Base-by-base conservation (phyloP, 108 stramenopile species). In the Skeletonema marinoi region DNA sequence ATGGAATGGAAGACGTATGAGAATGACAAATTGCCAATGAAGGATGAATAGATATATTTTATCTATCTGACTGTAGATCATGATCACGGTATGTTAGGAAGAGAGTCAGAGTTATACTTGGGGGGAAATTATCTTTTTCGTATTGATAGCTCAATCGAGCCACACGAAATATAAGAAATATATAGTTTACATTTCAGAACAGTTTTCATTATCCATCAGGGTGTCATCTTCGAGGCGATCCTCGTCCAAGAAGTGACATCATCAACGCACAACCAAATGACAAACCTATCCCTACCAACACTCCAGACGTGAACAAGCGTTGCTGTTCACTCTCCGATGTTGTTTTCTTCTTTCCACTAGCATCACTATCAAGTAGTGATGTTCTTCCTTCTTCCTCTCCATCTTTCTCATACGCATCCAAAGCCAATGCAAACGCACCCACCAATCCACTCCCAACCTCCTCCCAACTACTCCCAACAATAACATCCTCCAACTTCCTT, bases 1-100 rank as follows among this genome's bases (percentile, higher is more conserved):
- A 93, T 96, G 95, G 95, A 98, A 78, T 96, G 95, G 95, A 90
- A 89, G 82, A 90, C 83, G 36, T 96, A 88, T 78, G 93, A 94
- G 64, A 92, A 89, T 35, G 70, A 87, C 31, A 89, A 88, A 58
- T 75, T 89, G 48, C 72, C 75, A 32, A 85, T 79, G 84, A 87
- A 87, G 74, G 80, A 81, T 71, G 84, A 64, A 85, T 78, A 42
- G 41, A 42, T 42, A 12, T 42, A n/a, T n/a, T n/a, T n/a, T n/a
- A n/a, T 4, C 33, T 42, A 42, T 42, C 41, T 42, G 13, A 42
- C 11, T 13, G 13, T 42, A 3, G 41, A 13, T 11, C 12, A 42
- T 13, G 13, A 42, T 11, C 12, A 42, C 11, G 13, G 3, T 8
- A 36, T 36, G 36, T 8, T 36, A 8, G 36, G 36, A 36, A 36